Conservation (phyloP, 2,329 filamentous ascomycete genomes). For the Talaromyces atroroseus region DNA sequence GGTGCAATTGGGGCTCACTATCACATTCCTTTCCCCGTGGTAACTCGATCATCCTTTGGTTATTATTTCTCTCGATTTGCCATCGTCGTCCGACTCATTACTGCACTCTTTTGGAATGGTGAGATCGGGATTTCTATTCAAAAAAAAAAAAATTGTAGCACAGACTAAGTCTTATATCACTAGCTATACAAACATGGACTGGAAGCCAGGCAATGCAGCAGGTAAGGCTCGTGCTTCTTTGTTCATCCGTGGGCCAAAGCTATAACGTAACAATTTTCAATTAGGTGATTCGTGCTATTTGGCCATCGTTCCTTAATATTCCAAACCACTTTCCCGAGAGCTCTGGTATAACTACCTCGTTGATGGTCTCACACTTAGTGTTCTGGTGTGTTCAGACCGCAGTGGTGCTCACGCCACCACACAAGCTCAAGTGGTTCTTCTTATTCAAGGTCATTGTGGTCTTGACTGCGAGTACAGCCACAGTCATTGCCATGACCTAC, state of each 20-base stretch:
- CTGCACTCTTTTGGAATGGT: conserved; percentile 33
- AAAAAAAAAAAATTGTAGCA: no score
- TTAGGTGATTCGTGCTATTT: conserved; percentile 30
- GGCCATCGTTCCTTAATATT: conserved; percentile 42
- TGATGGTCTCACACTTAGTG: conserved; percentile 36
- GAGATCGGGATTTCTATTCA: no score
- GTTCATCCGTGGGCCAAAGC: no score
- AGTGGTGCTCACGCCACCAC: conserved; percentile 31
- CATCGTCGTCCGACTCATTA: conserved; percentile 29
- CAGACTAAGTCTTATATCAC: not conserved
- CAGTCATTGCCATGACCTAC: conserved; percentile 53
- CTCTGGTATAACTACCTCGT: conserved; percentile 35
- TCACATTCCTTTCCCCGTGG: conserved; percentile 27
- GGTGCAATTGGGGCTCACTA: conserved; percentile 22
- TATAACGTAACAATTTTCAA: no score
- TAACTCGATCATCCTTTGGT: conserved; percentile 29
- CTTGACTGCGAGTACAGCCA: conserved; percentile 53
- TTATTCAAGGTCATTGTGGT: conserved; percentile 34
- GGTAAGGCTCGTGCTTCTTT: conserved; percentile 17
- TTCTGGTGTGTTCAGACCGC: conserved; percentile 36
- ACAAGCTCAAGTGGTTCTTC: conserved; percentile 28
- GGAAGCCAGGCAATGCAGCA: conserved; percentile 27
- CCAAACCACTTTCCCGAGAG: conserved; percentile 39
- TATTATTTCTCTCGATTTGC: conserved; percentile 28
- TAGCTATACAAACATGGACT: conserved; percentile 29